Evolutionary conservation across 2,329 filamentous ascomycete genomes (phyloP), one percentile per base, ranked within the genome.

Genomic region (Tricladium varicosporioides): DNA sequence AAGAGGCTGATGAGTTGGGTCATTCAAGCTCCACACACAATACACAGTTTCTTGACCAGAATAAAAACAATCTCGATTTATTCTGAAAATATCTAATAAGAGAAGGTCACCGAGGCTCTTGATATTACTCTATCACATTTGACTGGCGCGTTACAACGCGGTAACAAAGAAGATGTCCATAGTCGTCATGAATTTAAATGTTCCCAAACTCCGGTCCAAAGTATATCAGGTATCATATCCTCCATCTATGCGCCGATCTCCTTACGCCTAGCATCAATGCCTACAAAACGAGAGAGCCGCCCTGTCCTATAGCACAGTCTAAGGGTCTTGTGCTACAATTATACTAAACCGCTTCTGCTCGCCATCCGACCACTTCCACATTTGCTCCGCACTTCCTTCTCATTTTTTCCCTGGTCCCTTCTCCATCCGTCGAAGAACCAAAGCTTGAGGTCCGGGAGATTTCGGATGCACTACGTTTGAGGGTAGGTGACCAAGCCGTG

Each of bases 391-490:
- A 66, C 32, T 60, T 59, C n/a, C 64, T 58, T 56, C 63, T 60
- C 10, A 68, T 55, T 51, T 69, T 70, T 16, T 63, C 57, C 55
- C 68, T 61, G 13, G 60, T 50, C 10, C 40, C 60, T 33, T 68
- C 68, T 46, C 58, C 58, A 16, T 71, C 71, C 0, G 70, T 67
- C 1, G 76, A 70, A 1, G 67, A 69, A n/a, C 75, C 73, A 54
- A 79, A 77, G 61, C 75, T 78, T 11, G 74, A 72, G 3, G 77
- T 74, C 44, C 76, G 74, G 7, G 80, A 78, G 48, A 83, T 80
- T 60, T 83, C 80, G 10, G 78, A 78, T 45, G 78, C 76, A 19
- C 75, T 72, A 36, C 82, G 75, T 67, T 85, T 85, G 15, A 81
- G 65, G 7, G 64, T 57, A 31, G 67, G 61, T 14, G 65, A 64